Conservation (phyloP, 2,329 filamentous ascomycete species). For the Aspergillus caelatus region DNA sequence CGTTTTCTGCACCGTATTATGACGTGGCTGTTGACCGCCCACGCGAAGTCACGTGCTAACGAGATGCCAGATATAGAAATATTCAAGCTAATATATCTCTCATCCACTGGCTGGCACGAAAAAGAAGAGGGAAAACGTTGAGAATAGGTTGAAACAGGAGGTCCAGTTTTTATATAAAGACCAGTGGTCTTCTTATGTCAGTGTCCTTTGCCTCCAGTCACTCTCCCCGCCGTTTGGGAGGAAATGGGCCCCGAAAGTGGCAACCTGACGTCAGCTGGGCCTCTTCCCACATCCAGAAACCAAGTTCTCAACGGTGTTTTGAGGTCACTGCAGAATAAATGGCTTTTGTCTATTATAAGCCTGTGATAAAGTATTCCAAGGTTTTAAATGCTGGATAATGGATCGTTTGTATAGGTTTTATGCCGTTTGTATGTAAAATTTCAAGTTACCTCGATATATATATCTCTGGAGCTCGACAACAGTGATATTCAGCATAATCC, state of each 20-base stretch:
- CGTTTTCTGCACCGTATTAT: background rate
- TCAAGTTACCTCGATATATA: background rate
- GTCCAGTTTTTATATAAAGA: background rate
- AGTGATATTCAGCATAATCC: background rate
- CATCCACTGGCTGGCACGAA: background rate
- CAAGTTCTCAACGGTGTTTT: constrained; percentile 2
- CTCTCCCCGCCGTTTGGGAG: background rate
- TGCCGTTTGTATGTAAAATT: background rate
- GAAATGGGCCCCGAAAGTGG: background rate
- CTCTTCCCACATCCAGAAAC: background rate
- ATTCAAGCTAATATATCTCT: background rate
- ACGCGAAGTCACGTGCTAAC: background rate
- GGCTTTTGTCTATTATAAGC: background rate
- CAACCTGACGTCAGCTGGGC: constrained; percentile 2
- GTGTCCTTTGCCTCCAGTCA: background rate
- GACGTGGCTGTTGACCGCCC: constrained; percentile 3
- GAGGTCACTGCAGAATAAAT: background rate
- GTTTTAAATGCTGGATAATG: background rate
- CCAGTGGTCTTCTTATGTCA: background rate
- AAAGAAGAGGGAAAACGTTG: background rate
- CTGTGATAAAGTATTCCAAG: background rate
- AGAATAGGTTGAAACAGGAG: background rate
- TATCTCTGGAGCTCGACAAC: background rate
- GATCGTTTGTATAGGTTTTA: background rate
- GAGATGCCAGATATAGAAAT: background rate